These are phyloP conservation scores for Aaosphaeria pasadenensis DNA, from an alignment of 2,329 filamentous ascomycete species.

Conservation along the genomic window DNA sequence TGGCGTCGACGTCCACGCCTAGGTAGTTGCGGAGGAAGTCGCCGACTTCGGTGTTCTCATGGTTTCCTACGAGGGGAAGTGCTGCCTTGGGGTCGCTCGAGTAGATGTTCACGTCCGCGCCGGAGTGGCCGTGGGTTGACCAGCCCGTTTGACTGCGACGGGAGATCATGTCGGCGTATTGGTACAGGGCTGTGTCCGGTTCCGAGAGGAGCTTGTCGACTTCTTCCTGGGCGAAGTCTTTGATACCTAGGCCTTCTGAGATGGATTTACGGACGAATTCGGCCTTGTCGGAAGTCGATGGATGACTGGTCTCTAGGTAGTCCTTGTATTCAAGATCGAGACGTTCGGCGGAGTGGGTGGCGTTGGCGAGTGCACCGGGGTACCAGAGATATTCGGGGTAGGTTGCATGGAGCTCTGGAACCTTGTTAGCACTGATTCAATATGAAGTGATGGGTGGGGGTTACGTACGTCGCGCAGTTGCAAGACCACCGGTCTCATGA, in stretches of 20 bases:
- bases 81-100: slow-evolving; percentile 66
- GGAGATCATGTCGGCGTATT: slow-evolving; percentile 82
- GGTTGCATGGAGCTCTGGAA: slow-evolving; percentile 53
- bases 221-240: slow-evolving; percentile 69
- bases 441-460: neutral
- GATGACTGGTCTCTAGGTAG: slow-evolving; percentile 49
- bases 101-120: slow-evolving; percentile 96
- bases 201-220: slow-evolving; percentile 62
- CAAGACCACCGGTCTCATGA: slow-evolving; percentile 90
- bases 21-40: slow-evolving; percentile 78
- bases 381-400: slow-evolving; percentile 78
- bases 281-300: slow-evolving; percentile 29
- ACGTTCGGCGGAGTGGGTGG: slow-evolving; percentile 70
- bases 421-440: slow-evolving; percentile 8
- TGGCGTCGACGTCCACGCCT: slow-evolving; percentile 70
- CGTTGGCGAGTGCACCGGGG: slow-evolving; percentile 76
- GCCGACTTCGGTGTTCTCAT: slow-evolving; percentile 93
- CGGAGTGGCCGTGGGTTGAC: slow-evolving; percentile 86
- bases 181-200: slow-evolving; percentile 55
- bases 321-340: slow-evolving; percentile 61
- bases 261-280: slow-evolving; percentile 70
- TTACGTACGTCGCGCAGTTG: slow-evolving; percentile 69
- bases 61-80: slow-evolving; percentile 71
- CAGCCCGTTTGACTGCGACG: slow-evolving; percentile 86
- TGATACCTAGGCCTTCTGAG: slow-evolving; percentile 69